Percentiles rank a stretch among this genome's conserved stretches.
These are phyloP conservation scores for Lecanosticta acicola DNA, from an alignment of 2,329 filamentous ascomycete genomes.

Conservation along the genomic window DNA sequence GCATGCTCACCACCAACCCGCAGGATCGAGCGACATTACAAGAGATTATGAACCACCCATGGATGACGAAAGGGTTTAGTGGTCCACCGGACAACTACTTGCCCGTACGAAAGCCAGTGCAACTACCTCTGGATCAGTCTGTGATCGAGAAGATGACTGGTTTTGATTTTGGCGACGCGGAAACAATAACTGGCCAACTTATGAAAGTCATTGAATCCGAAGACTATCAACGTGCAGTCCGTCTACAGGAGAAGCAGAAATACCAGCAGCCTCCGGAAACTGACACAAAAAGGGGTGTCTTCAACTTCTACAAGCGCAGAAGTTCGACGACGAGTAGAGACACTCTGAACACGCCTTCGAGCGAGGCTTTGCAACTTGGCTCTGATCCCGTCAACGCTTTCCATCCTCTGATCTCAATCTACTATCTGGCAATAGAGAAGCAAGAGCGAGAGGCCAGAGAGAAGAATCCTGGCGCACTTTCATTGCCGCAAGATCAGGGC, in stretches of 20 bases:
- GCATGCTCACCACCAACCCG: slow-evolving; percentile 94
- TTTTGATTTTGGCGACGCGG: slow-evolving; percentile 89
- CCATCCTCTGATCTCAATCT: slow-evolving; percentile 85
- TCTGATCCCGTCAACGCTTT: slow-evolving; percentile 89
- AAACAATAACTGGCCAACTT: slow-evolving; percentile 75
- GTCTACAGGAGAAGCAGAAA: slow-evolving; percentile 61
- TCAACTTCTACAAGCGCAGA: slow-evolving; percentile 93
- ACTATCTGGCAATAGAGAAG: slow-evolving; percentile 94
- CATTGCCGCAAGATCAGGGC: slow-evolving; percentile 52
- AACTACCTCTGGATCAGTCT: slow-evolving; percentile 72
- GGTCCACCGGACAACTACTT: slow-evolving; percentile 84
- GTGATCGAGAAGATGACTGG: slow-evolving; percentile 93
- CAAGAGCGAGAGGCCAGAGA: slow-evolving; percentile 67
- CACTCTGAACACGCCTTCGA: slow-evolving; percentile 75
- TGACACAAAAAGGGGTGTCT: slow-evolving; percentile 91
- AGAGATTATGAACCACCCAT: slow-evolving; percentile 91
- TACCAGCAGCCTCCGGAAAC: slow-evolving; percentile 52
- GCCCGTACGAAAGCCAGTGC: slow-evolving; percentile 75
- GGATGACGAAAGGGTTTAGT: slow-evolving; percentile 90
- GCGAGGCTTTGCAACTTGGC: slow-evolving; percentile 75
- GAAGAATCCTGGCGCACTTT: slow-evolving; percentile 54
- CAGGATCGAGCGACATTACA: slow-evolving; percentile 76
- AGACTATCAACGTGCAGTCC: slow-evolving; percentile 84
- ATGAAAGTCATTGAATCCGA: slow-evolving; percentile 85
- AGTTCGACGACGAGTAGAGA: slow-evolving; percentile 87